These are phyloP conservation scores for Monascus ruber DNA, from an alignment of 2,329 filamentous ascomycete species.

Conservation along the genomic window DNA sequence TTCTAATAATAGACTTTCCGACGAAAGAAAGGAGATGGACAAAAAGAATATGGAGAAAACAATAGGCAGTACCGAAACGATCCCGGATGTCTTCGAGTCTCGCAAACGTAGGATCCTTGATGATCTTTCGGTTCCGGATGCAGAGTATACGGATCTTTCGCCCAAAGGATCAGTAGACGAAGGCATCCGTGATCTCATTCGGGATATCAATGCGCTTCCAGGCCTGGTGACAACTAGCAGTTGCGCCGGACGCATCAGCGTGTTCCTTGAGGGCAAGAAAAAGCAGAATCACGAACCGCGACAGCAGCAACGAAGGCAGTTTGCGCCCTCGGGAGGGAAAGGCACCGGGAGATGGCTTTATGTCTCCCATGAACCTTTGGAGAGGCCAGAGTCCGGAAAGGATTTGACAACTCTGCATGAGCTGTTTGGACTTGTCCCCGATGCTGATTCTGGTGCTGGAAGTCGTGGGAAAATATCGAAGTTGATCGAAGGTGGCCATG, in stretches of 20 bases:
- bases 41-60: slow-evolving; percentile 1
- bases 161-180: slow-evolving; percentile 81
- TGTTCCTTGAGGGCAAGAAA: slow-evolving; percentile 65
- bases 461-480: slow-evolving; percentile 15
- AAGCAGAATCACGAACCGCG: slow-evolving; percentile 9
- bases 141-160: slow-evolving; percentile 68
- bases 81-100: slow-evolving; percentile 35
- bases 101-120: slow-evolving; percentile 65
- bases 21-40: not conserved
- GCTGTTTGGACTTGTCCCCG: slow-evolving; percentile 34
- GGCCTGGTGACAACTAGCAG: slow-evolving; percentile 87
- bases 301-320: slow-evolving; percentile 15
- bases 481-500: slow-evolving; percentile 34
- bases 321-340: slow-evolving; percentile 66
- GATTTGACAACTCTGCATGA: slow-evolving; percentile 21
- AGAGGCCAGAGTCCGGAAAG: slow-evolving; percentile 6
- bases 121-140: slow-evolving; percentile 56
- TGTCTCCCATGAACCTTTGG: slow-evolving; percentile 69
- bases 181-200: slow-evolving; percentile 65
- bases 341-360: slow-evolving; percentile 78
- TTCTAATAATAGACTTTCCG: not conserved
- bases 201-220: slow-evolving; percentile 60
- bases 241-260: slow-evolving; percentile 75
- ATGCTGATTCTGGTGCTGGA: not conserved
- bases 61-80: slow-evolving; percentile 2